These are phyloP conservation scores for Polytrichum commune DNA, from an alignment of 225 moss, liverwort and hornwort genomes.

Conservation along the genomic window DNA sequence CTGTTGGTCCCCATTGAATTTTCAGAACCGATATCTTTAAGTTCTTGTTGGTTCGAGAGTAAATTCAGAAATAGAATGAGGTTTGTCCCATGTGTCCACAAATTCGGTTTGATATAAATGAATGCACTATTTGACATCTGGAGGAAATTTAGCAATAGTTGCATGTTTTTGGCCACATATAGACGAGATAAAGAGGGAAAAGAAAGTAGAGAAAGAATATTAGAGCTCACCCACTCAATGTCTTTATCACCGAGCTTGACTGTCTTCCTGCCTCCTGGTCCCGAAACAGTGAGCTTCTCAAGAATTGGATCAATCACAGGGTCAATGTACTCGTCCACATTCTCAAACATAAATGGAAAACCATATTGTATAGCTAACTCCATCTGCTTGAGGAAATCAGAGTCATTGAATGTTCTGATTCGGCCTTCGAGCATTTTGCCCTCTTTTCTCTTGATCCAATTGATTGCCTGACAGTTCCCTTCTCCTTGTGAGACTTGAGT, in stretches of 20 bases:
- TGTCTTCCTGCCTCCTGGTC: conserved; percentile 63
- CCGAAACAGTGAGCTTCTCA: conserved; percentile 50
- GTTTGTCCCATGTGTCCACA: not conserved
- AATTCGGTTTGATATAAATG: not conserved
- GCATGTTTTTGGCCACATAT: no score
- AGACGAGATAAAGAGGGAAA: no score
- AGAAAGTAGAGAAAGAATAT: not conserved
- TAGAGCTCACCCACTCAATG: conserved; percentile 72
- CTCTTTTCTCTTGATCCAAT: conserved; percentile 94
- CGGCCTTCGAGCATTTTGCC: conserved; percentile 91
- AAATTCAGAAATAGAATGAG: no score
- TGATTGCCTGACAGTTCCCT: conserved; percentile 56
- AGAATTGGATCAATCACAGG: conserved; percentile 93
- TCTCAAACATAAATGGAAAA: conserved; percentile 90
- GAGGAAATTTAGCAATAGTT: no score
- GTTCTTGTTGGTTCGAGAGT: not conserved
- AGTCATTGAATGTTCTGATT: conserved; percentile 81
- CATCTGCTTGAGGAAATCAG: conserved; percentile 82
- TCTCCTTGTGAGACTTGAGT: not conserved
- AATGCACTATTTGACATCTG: not conserved
- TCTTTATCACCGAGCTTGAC: conserved; percentile 87
- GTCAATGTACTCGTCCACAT: conserved; percentile 96
- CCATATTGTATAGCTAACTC: conserved; percentile 97
- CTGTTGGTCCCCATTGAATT: not conserved
- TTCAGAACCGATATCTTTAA: not conserved